Conservation (phyloP, 2,329 filamentous ascomycete genomes). For the Venturia asperata region DNA sequence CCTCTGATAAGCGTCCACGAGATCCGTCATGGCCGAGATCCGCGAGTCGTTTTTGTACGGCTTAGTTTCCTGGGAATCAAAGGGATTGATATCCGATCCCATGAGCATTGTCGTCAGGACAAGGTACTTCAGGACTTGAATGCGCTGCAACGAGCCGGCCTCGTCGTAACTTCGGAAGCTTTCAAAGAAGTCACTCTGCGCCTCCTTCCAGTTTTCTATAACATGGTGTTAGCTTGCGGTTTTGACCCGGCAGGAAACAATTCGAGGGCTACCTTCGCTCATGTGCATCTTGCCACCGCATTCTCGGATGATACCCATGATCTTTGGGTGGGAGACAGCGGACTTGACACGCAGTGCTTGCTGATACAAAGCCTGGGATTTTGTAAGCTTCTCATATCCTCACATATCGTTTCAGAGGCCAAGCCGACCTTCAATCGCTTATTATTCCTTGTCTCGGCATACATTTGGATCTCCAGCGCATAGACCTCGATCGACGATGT, state of each 20-base stretch:
- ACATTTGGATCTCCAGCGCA: constrained; percentile 97
- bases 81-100: constrained; percentile 97
- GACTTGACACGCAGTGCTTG: constrained; percentile 86
- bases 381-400: not conserved
- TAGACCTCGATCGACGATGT: constrained; percentile 95
- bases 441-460: constrained; percentile 92
- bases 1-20: constrained; percentile 92
- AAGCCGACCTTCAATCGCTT: constrained; percentile 73
- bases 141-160: constrained; percentile 89
- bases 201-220: constrained; percentile 90
- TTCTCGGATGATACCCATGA: constrained; percentile 98
- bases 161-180: constrained; percentile 99
- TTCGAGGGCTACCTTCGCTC: constrained; percentile 59
- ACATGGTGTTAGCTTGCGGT: not conserved
- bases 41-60: constrained; percentile 94
- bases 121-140: constrained; percentile 95
- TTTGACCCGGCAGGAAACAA: not conserved
- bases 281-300: constrained; percentile 99
- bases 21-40: constrained; percentile 92
- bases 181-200: constrained; percentile 96
- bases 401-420: constrained; percentile 18
- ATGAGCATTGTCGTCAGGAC: constrained; percentile 96
- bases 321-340: constrained; percentile 96
- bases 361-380: constrained; percentile 66
- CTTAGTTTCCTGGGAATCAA: constrained; percentile 97